These are phyloP conservation scores for Thelephora ganbajun DNA, from an alignment of 768 basidiomycete genomes.

Conservation along the genomic window DNA sequence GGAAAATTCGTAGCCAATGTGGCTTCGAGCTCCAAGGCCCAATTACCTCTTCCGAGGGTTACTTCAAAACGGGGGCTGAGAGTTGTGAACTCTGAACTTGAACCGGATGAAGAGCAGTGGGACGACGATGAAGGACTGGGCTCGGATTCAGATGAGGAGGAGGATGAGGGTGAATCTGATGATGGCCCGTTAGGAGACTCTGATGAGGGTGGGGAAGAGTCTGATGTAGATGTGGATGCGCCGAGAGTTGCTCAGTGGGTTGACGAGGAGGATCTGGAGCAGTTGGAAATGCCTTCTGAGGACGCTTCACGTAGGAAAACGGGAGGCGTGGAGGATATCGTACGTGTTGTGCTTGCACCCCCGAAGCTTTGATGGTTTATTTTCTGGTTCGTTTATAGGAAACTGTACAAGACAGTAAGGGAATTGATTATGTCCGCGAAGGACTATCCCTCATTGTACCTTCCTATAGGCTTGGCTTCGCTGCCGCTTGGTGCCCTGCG, in stretches of 20 bases:
- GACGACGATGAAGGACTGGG: slow-evolving; percentile 1
- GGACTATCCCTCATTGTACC: no score
- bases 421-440: neutral
- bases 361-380: neutral
- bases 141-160: no score
- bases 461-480: slow-evolving; percentile 11
- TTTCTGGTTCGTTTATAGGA: neutral
- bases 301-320: neutral
- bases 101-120: slow-evolving; percentile 1
- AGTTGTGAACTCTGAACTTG: neutral
- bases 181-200: slow-evolving; percentile 2
- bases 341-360: neutral
- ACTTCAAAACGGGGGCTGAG: neutral
- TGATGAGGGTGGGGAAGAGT: neutral
- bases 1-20: no score
- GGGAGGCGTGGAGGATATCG: neutral
- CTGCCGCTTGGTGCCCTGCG: slow-evolving; percentile 15
- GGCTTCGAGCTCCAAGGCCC: neutral
- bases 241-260: slow-evolving; percentile 52
- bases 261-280: slow-evolving; percentile 29
- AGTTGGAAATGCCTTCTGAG: neutral
- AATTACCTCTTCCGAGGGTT: neutral
- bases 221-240: slow-evolving; percentile 27
- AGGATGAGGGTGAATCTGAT: slow-evolving; percentile 3
- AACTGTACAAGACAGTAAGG: slow-evolving; percentile 5